phyloP scores from a whole-genome alignment of 1,284 basidiomycete species.

The Bondarzewia mesenterica region DNA sequence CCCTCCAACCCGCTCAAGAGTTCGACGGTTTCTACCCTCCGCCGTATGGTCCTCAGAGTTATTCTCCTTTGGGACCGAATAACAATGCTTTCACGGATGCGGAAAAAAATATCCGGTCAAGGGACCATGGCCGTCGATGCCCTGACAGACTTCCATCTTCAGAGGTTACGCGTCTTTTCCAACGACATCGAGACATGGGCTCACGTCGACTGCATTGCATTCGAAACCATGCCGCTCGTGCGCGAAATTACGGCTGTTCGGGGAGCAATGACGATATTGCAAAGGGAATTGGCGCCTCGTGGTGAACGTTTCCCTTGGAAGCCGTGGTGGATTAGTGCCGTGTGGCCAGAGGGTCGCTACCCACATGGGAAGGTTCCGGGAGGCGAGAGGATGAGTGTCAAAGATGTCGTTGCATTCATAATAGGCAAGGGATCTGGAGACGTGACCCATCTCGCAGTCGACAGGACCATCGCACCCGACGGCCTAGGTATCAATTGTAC shows the following conservation, averaged over 20 bases:
- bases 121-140: constrained; percentile 45
- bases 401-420: constrained; percentile 31
- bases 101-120: constrained; percentile 15
- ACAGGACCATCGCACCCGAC: constrained; percentile 23
- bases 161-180: constrained; percentile 50
- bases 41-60: constrained; percentile 57
- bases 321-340: constrained; percentile 73
- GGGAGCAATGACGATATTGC: constrained; percentile 42
- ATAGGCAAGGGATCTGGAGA: constrained; percentile 7
- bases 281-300: constrained; percentile 16
- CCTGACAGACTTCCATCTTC: constrained; percentile 60
- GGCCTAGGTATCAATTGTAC: constrained; percentile 75
- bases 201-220: constrained; percentile 57
- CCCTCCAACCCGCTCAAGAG: constrained; percentile 60
- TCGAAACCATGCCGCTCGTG: constrained; percentile 72
- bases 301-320: constrained; percentile 26
- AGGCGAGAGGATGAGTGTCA: constrained; percentile 20
- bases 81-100: constrained; percentile 36
- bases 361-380: constrained; percentile 30
- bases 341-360: constrained; percentile 50
- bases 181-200: constrained; percentile 43
- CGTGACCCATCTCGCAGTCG: constrained; percentile 15
- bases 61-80: constrained; percentile 24
- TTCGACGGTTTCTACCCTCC: constrained; percentile 70
- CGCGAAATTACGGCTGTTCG: constrained; percentile 64